These are phyloP conservation scores for Arthrocladium fulminans DNA, from an alignment of 2,329 filamentous ascomycete genomes.

Conservation along the genomic window DNA sequence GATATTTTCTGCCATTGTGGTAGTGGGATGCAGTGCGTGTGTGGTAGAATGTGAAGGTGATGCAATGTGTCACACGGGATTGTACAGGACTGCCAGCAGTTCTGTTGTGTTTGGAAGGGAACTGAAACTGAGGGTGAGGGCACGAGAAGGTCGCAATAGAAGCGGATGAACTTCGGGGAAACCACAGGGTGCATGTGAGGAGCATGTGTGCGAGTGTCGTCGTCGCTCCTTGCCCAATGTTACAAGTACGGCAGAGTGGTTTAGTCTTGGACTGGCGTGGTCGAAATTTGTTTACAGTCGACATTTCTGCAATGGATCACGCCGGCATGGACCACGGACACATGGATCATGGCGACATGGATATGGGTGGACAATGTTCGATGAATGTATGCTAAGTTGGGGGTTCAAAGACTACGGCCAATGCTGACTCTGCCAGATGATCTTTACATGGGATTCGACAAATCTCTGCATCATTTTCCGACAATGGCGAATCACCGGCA, in stretches of 20 bases:
- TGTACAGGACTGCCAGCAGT: constrained; percentile 4
- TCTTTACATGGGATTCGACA: constrained; percentile 90
- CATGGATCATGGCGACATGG: constrained; percentile 48
- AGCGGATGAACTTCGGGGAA: constrained; percentile 1
- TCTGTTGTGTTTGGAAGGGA: background rate
- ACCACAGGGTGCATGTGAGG: background rate
- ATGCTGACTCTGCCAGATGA: constrained; percentile 56
- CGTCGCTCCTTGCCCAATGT: background rate
- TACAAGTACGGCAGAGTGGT: background rate
- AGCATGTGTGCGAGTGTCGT: background rate
- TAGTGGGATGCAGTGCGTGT: background rate
- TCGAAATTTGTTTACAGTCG: too few species aligned
- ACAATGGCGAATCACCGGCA: constrained; percentile 75
- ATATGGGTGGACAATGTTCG: constrained; percentile 62
- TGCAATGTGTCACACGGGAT: background rate
- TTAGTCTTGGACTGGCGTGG: too few species aligned
- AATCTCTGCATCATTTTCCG: constrained; percentile 95
- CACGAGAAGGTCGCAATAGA: background rate
- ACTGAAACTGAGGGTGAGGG: background rate
- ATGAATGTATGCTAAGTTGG: constrained; percentile 64
- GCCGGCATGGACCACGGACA: constrained; percentile 47
- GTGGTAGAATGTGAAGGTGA: background rate
- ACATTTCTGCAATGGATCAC: constrained; percentile 23
- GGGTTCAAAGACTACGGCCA: background rate
- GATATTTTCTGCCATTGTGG: constrained; percentile 35